Base-by-base conservation (phyloP, 768 basidiomycete genomes). In the Sutorius australiensis region DNA sequence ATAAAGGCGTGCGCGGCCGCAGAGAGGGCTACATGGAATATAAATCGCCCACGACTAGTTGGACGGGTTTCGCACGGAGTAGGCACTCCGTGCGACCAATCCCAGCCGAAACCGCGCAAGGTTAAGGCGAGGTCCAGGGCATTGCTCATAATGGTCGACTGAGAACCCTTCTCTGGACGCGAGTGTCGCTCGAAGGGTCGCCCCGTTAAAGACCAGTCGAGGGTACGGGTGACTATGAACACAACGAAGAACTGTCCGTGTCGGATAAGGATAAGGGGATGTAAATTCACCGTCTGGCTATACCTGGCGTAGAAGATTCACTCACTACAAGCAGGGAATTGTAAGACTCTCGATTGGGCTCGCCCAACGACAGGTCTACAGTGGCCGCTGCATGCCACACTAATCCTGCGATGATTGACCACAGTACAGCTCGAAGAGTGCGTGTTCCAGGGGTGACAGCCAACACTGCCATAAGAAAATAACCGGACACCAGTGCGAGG, bases 51-150 rank as follows among this genome's bases (percentile, higher is more conserved):
- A 10, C 62, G 70, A 4, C 63, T 56, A 36, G 46, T 27, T 10
- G 74, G 70, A 21, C 77, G 76, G 8, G 71, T 73, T 55, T 79
- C 77, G 14, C 55, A 61, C 5, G 69, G 60, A 19, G 66, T 28
- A 40, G 61, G 58, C 17, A 61, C 27, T 36, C 60, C 55, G 24
- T 66, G 57, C 1, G 80, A 79, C 78, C 81, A 84, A 42, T 77
- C 69, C 83, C 84, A 86, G 28, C 79, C 81, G 48, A 72, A 61
- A 6, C 84, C 84, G 14, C 84, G 80, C 12, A 80, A 61, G 55
- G 77, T 80, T 55, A 67, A 69, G 17, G 58, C 57, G 17, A 86
- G 71, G 49, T 86, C 82, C 11, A 75, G 61, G 1, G 79, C 77
- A 54, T 86, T 76, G 24, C 24, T 24, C 38, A 43, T 19, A 16